Percentiles rank a stretch among this genome's conserved stretches.
These are phyloP conservation scores for Globisporangium nagaii DNA, from an alignment of 352 stramenopile species.

Conservation along the genomic window DNA sequence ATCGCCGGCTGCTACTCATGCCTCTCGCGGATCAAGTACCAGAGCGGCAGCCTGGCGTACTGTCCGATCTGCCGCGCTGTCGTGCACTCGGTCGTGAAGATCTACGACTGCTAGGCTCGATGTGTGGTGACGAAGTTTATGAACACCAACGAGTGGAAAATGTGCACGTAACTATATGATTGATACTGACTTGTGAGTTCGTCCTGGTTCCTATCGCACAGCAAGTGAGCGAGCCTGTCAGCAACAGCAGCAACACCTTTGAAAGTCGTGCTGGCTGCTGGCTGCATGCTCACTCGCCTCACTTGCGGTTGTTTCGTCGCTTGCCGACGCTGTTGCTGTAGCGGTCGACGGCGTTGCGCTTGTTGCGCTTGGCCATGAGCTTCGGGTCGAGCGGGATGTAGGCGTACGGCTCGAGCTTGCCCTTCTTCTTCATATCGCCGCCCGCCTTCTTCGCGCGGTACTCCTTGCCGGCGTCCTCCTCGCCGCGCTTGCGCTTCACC, in stretches of 20 bases:
- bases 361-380: constrained; percentile 89
- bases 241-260: background rate
- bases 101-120: constrained; percentile 30
- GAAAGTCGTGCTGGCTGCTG: too few relatives aligned
- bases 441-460: constrained; percentile 96
- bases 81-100: constrained; percentile 37
- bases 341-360: constrained; percentile 67
- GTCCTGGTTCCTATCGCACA: background rate
- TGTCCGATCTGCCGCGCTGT: constrained; percentile 44
- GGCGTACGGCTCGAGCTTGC: constrained; percentile 96
- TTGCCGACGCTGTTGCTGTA: constrained; percentile 79
- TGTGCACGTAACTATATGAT: constrained; percentile 11
- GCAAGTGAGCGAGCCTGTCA: too few relatives aligned
- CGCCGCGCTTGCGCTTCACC: constrained; percentile 55
- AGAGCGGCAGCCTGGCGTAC: constrained; percentile 9
- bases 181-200: background rate
- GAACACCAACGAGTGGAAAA: background rate
- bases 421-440: constrained; percentile 96
- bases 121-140: too few relatives aligned
- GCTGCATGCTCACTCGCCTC: too few relatives aligned
- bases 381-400: constrained; percentile 97
- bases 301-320: constrained; percentile 51
- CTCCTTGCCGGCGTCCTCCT: constrained; percentile 75
- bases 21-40: constrained; percentile 28
- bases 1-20: constrained; percentile 38